Evolutionary conservation across 768 basidiomycete genomes (phyloP).

Genomic region (Hericium rajendrae): DNA sequence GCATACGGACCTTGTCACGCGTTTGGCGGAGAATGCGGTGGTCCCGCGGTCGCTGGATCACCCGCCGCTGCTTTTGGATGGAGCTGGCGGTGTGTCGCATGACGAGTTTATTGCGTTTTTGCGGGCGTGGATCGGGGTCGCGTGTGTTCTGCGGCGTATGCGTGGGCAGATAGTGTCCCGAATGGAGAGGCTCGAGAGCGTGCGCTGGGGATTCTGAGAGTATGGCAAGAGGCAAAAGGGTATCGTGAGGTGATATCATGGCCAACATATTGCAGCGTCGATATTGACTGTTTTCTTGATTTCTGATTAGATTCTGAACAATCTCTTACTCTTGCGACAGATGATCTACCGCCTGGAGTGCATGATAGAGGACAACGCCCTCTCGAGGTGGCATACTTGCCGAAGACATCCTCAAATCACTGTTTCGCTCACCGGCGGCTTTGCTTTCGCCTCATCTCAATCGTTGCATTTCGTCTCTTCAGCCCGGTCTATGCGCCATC

Average conservation of each 20-base stretch:
- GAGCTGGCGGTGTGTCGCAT: conserved; percentile 28
- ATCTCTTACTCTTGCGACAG: conserved; percentile 61
- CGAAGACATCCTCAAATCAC: conserved; percentile 55
- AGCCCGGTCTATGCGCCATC: conserved; percentile 52
- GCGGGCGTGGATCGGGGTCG: conserved; percentile 58
- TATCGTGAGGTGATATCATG: conserved; percentile 51
- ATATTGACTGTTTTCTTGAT: conserved; percentile 1
- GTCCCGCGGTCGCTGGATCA: conserved; percentile 19
- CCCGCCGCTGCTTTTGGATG: conserved; percentile 33
- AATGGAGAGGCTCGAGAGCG: conserved; percentile 56
- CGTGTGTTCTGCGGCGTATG: conserved; percentile 58
- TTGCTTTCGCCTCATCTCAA: conserved; percentile 51
- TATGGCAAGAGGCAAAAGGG: conserved; percentile 61
- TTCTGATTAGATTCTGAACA: conserved; percentile 52
- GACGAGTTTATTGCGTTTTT: conserved; percentile 56
- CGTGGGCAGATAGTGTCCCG: conserved; percentile 73
- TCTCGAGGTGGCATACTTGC: conserved; percentile 55
- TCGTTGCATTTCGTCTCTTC: conserved; percentile 47
- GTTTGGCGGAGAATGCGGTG: conserved; percentile 33
- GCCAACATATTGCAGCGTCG: background rate
- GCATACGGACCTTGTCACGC: conserved; percentile 41
- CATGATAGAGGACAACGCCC: conserved; percentile 58
- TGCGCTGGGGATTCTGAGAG: conserved; percentile 46
- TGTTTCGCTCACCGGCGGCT: conserved; percentile 50
- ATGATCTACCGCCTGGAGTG: conserved; percentile 64